A percentile compares a stretch with the other conserved stretches of the same genome.
phyloP scores from a whole-genome alignment of 1,284 basidiomycete species.

The Earliella scabrosa region DNA sequence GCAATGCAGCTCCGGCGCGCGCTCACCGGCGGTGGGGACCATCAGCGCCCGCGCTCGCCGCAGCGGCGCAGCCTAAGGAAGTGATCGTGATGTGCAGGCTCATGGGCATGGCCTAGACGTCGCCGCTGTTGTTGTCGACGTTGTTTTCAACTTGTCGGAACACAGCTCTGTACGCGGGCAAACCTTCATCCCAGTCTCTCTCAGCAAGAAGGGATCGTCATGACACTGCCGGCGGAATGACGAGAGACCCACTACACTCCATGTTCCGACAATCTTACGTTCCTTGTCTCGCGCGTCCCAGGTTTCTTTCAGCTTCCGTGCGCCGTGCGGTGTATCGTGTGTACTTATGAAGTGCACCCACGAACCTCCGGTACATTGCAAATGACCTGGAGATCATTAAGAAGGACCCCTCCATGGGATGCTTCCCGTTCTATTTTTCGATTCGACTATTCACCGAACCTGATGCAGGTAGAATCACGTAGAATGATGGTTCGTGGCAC shows the following conservation, averaged over 20 bases:
- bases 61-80: slow-evolving; percentile 3
- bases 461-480: not conserved
- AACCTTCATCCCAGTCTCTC: not conserved
- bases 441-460: not conserved
- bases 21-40: not conserved
- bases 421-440: no score
- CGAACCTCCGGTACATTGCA: not conserved
- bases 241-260: no score
- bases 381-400: not conserved
- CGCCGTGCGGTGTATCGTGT: no score
- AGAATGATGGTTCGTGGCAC: no score
- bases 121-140: no score
- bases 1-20: not conserved
- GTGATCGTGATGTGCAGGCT: slow-evolving; percentile 7
- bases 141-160: not conserved
- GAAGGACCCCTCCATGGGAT: not conserved
- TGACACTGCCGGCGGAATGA: slow-evolving; percentile 10
- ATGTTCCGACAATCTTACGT: not conserved
- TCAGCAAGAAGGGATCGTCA: not conserved
- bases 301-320: not conserved
- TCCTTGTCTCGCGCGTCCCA: no score
- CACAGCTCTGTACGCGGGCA: not conserved
- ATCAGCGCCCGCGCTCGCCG: slow-evolving; percentile 10
- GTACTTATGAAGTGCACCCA: no score
- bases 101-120: no score